phyloP scores from a whole-genome alignment of 495 filamentous ascomycete species.

The Filosporella fistucella region DNA sequence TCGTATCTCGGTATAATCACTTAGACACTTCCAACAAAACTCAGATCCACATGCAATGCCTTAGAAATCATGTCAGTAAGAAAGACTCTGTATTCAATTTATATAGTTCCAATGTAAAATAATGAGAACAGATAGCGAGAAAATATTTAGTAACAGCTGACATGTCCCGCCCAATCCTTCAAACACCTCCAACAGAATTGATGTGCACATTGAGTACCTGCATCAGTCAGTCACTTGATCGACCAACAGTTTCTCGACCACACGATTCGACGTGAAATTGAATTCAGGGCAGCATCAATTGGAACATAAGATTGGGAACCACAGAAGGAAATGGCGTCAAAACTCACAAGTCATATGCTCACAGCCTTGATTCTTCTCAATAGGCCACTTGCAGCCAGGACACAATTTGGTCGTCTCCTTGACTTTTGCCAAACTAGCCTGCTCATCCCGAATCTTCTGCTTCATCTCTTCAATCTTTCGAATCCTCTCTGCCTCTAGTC shows the following conservation, averaged over 20 bases:
- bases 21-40: slow-evolving; percentile 13
- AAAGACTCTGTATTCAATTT: background rate
- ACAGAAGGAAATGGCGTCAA: background rate
- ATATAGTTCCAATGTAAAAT: too few species aligned
- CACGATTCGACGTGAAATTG: background rate
- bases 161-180: background rate
- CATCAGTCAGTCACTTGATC: slow-evolving; percentile 9
- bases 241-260: background rate
- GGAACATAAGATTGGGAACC: too few species aligned
- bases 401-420: slow-evolving; percentile 8
- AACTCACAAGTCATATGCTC: slow-evolving; percentile 14
- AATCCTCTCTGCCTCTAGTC: background rate
- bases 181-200: slow-evolving; percentile 14
- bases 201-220: slow-evolving; percentile 12
- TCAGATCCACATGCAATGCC: slow-evolving; percentile 10
- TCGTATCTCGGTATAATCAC: slow-evolving; percentile 6
- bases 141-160: background rate
- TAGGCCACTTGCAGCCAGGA: slow-evolving; percentile 10
- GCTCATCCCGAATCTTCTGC: background rate
- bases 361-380: slow-evolving; percentile 14
- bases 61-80: slow-evolving; percentile 1
- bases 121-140: background rate
- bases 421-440: slow-evolving; percentile 3
- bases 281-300: too few species aligned
- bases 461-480: slow-evolving; percentile 5